A percentile compares a stretch with the other conserved stretches of the same genome.
phyloP scores from a whole-genome alignment of 208 protist species.

The Trypanosoma vivax region DNA sequence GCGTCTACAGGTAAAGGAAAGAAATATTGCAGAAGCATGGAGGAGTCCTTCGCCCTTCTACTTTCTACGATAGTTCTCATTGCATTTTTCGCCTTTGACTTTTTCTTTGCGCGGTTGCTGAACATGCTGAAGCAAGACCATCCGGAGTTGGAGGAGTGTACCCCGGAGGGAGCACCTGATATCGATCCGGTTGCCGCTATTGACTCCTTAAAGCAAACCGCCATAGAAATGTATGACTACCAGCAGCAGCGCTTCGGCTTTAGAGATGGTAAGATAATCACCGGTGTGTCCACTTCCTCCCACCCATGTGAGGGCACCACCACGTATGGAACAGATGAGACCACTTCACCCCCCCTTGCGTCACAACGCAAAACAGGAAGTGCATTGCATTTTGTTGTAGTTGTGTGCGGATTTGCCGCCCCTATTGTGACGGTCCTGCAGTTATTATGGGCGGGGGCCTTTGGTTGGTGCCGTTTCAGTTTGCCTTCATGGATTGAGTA shows the following conservation, averaged over 20 bases:
- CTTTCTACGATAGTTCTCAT: constrained; percentile 41
- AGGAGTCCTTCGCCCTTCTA: constrained; percentile 17
- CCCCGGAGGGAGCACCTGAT: constrained; percentile 51
- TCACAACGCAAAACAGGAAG: constrained; percentile 13
- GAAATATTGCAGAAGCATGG: constrained; percentile 14
- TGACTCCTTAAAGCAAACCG: constrained; percentile 41
- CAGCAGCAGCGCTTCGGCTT: constrained; percentile 24
- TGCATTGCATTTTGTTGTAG: constrained; percentile 43
- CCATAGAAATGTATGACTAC: constrained; percentile 44
- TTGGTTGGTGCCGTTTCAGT: constrained; percentile 41
- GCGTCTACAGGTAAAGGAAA: background rate
- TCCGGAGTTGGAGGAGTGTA: constrained; percentile 66
- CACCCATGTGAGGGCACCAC: too few relatives aligned
- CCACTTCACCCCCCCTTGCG: background rate
- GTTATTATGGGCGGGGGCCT: constrained; percentile 28
- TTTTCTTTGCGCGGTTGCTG: constrained; percentile 46
- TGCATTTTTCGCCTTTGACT: constrained; percentile 51
- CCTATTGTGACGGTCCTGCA: constrained; percentile 37
- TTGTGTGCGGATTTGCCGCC: constrained; percentile 41
- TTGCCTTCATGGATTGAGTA: constrained; percentile 36
- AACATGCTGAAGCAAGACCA: constrained; percentile 46
- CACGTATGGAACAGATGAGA: too few relatives aligned
- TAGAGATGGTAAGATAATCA: too few relatives aligned
- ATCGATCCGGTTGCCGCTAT: constrained; percentile 55
- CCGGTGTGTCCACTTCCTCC: too few relatives aligned